phyloP scores from a whole-genome alignment of 352 stramenopile species.

The Globisporangium abappressorium region DNA sequence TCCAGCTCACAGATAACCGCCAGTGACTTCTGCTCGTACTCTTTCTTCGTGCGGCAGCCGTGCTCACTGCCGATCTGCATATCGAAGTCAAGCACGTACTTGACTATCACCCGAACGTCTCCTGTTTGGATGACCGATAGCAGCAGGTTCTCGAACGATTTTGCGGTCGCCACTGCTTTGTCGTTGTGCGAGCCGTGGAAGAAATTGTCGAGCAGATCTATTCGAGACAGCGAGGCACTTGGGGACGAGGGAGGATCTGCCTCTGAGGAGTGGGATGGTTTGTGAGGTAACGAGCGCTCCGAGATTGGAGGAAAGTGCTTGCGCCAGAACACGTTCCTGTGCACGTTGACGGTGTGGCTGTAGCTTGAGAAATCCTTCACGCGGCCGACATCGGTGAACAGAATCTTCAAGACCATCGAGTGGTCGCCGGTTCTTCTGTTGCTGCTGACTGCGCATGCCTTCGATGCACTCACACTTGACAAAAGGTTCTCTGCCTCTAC shows the following conservation, averaged over 20 bases:
- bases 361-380: conserved; percentile 35
- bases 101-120: conserved; percentile 46
- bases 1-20: conserved; percentile 41
- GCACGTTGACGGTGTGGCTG: conserved; percentile 29
- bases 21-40: conserved; percentile 48
- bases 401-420: conserved; percentile 16
- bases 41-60: conserved; percentile 43
- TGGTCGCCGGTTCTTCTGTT: background rate
- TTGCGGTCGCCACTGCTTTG: conserved; percentile 26
- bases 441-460: background rate
- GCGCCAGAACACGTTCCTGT: conserved; percentile 63
- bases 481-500: background rate
- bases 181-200: conserved; percentile 58
- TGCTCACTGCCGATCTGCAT: conserved; percentile 35
- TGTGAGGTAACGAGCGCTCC: background rate
- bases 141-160: conserved; percentile 60
- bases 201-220: conserved; percentile 56
- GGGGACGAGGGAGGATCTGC: background rate
- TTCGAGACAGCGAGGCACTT: conserved; percentile 1
- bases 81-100: conserved; percentile 34
- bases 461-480: conserved; percentile 4
- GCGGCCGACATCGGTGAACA: conserved; percentile 25
- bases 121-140: conserved; percentile 47
- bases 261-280: background rate
- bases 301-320: conserved; percentile 37